phyloP scores from a whole-genome alignment of 2,329 filamentous ascomycete genomes.

The Nigrospora osmanthi region DNA sequence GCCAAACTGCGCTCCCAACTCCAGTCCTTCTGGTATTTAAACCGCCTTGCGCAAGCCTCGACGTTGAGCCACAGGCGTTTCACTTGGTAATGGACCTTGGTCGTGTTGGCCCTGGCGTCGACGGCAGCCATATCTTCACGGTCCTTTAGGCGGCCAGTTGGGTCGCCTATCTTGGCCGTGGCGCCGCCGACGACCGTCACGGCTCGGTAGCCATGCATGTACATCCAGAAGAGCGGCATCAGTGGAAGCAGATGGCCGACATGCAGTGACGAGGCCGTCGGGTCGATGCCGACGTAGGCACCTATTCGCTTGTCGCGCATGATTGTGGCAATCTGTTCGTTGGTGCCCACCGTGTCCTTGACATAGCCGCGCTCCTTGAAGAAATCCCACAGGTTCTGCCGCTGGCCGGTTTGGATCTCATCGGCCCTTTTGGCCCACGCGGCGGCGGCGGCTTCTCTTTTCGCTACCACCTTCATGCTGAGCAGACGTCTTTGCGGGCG shows the following conservation, averaged over 20 bases:
- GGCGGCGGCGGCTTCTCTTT: slow-evolving; percentile 30
- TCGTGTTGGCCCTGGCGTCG: slow-evolving; percentile 54
- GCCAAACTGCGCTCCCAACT: slow-evolving; percentile 59
- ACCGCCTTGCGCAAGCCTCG: slow-evolving; percentile 53
- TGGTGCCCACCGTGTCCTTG: slow-evolving; percentile 60
- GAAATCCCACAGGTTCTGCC: slow-evolving; percentile 49
- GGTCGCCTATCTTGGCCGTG: slow-evolving; percentile 73
- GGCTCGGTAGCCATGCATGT: slow-evolving; percentile 63
- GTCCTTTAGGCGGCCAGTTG: slow-evolving; percentile 59
- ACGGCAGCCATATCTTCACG: slow-evolving; percentile 45
- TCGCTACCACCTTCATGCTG: slow-evolving; percentile 23
- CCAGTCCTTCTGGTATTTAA: slow-evolving; percentile 56
- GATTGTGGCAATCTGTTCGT: slow-evolving; percentile 47
- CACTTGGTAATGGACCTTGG: slow-evolving; percentile 62
- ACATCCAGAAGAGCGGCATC: slow-evolving; percentile 81
- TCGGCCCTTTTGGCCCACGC: slow-evolving; percentile 41
- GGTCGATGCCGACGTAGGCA: slow-evolving; percentile 75
- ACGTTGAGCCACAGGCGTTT: slow-evolving; percentile 70
- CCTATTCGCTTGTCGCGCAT: slow-evolving; percentile 60
- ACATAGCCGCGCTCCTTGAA: slow-evolving; percentile 67
- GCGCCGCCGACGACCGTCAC: slow-evolving; percentile 65
- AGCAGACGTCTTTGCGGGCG: slow-evolving; percentile 1
- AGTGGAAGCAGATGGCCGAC: slow-evolving; percentile 73
- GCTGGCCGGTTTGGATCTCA: slow-evolving; percentile 40
- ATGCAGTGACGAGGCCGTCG: slow-evolving; percentile 72